Conservation (phyloP, 306 rosid species). For the Styphnolobium japonicum region DNA sequence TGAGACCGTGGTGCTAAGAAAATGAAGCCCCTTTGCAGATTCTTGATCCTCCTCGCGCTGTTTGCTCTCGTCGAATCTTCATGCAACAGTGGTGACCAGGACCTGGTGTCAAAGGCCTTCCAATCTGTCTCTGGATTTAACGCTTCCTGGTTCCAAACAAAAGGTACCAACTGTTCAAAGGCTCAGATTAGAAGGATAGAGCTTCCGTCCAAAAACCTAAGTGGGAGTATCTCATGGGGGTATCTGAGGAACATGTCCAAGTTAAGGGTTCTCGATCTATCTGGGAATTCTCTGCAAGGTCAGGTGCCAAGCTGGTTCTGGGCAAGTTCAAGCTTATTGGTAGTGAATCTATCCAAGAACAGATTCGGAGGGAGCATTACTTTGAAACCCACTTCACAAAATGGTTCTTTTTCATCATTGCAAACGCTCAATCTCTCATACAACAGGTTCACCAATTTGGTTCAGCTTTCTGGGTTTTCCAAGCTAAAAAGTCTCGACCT, state of each 20-base stretch:
- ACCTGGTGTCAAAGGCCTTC: conserved; percentile 55
- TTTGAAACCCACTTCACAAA: conserved; percentile 25
- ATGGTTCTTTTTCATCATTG: conserved; percentile 41
- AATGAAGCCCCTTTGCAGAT: conserved; percentile 33
- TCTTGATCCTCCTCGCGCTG: conserved; percentile 42
- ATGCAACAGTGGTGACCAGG: conserved; percentile 53
- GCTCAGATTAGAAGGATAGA: conserved; percentile 34
- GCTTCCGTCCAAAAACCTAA: conserved; percentile 57
- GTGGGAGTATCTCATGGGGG: conserved; percentile 69
- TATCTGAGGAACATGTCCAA: conserved; percentile 54
- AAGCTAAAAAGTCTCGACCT: conserved; percentile 60
- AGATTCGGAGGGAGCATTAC: conserved; percentile 69
- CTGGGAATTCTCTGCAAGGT: conserved; percentile 65
- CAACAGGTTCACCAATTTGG: conserved; percentile 72
- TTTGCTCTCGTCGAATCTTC: conserved; percentile 39
- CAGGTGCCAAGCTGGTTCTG: conserved; percentile 70
- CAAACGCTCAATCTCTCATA: conserved; percentile 66
- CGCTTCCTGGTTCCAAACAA: conserved; percentile 39
- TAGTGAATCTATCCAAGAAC: conserved; percentile 60
- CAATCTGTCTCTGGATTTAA: conserved; percentile 63
- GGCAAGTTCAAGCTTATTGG: conserved; percentile 35
- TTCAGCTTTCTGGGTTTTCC: conserved; percentile 52
- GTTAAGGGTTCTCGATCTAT: conserved; percentile 60
- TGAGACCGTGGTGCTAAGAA: background rate
- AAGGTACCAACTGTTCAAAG: conserved; percentile 44